Evolutionary conservation across 2,329 filamentous ascomycete species (phyloP).

Genomic region (Phialophora macrospora): DNA sequence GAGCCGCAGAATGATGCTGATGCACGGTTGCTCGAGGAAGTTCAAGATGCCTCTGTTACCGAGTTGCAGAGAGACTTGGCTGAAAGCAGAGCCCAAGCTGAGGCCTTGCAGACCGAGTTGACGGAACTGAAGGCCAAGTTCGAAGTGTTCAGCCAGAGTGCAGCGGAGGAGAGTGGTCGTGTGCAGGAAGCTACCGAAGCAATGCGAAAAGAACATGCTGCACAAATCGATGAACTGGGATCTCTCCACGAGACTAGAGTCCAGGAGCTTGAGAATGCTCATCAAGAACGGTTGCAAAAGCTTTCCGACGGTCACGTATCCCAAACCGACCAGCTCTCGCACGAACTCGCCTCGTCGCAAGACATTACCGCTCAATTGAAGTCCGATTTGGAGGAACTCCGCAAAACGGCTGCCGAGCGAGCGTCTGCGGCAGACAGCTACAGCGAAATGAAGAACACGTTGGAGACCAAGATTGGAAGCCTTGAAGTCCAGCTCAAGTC

Average conservation of each 20-base stretch:
- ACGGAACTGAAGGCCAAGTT: constrained; percentile 45
- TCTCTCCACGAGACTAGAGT: constrained; percentile 33
- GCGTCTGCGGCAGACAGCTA: constrained; percentile 27
- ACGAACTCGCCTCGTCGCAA: constrained; percentile 18
- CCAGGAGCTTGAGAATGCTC: constrained; percentile 24
- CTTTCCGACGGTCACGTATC: constrained; percentile 41
- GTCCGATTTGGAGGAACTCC: constrained; percentile 27
- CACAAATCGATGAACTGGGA: constrained; percentile 30
- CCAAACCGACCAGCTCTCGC: constrained; percentile 17
- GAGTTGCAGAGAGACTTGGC: constrained; percentile 24
- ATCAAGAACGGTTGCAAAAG: constrained; percentile 45
- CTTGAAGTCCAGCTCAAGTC: constrained; percentile 28
- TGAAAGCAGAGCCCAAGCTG: constrained; percentile 30
- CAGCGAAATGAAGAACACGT: constrained; percentile 30
- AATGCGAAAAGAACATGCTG: constrained; percentile 37
- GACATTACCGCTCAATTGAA: constrained; percentile 17
- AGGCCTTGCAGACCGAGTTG: constrained; percentile 40
- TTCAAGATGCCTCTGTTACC: neutral
- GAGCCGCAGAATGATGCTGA: constrained; percentile 14
- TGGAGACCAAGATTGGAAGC: constrained; percentile 28
- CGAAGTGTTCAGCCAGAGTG: constrained; percentile 47
- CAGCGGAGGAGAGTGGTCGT: constrained; percentile 48
- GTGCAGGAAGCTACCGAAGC: constrained; percentile 46
- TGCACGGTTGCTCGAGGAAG: neutral
- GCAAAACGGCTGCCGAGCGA: constrained; percentile 19